phyloP scores from a whole-genome alignment of 179 eudicot species.

The Corrigiola litoralis region DNA sequence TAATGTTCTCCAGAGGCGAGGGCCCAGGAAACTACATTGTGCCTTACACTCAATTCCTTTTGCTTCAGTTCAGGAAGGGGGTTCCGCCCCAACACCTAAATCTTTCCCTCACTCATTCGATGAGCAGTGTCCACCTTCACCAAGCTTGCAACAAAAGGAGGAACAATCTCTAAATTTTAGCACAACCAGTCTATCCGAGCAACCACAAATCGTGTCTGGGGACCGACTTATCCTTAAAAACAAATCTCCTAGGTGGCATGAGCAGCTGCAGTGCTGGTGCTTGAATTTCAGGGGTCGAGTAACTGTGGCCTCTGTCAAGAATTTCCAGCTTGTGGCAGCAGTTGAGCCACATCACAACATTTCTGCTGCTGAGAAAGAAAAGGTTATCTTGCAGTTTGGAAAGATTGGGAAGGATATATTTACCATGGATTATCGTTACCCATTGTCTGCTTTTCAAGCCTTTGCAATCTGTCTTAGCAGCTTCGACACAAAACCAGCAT shows the following conservation, averaged over 20 bases:
- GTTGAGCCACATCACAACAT: conserved; percentile 71
- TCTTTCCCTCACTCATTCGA: conserved; percentile 45
- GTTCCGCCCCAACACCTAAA: conserved; percentile 79
- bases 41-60: conserved; percentile 64
- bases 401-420: conserved; percentile 88
- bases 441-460: conserved; percentile 90
- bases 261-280: conserved; percentile 95
- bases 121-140: conserved; percentile 30
- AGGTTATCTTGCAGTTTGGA: conserved; percentile 85
- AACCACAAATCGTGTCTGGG: conserved; percentile 14
- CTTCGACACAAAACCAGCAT: conserved; percentile 93
- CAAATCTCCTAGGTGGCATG: conserved; percentile 94
- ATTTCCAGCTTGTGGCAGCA: conserved; percentile 91
- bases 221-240: conserved; percentile 66
- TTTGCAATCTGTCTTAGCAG: conserved; percentile 93
- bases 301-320: conserved; percentile 90
- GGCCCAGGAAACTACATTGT: conserved; percentile 76
- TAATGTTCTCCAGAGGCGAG: conserved; percentile 75
- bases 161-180: conserved; percentile 30
- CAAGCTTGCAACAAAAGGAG: conserved; percentile 38
- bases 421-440: conserved; percentile 93
- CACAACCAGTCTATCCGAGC: conserved; percentile 29
- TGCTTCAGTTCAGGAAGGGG: conserved; percentile 78
- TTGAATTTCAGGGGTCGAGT: conserved; percentile 83
- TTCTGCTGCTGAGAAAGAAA: conserved; percentile 64